phyloP scores from a whole-genome alignment of 495 filamentous ascomycete species.

The Daldinia caldariorum region DNA sequence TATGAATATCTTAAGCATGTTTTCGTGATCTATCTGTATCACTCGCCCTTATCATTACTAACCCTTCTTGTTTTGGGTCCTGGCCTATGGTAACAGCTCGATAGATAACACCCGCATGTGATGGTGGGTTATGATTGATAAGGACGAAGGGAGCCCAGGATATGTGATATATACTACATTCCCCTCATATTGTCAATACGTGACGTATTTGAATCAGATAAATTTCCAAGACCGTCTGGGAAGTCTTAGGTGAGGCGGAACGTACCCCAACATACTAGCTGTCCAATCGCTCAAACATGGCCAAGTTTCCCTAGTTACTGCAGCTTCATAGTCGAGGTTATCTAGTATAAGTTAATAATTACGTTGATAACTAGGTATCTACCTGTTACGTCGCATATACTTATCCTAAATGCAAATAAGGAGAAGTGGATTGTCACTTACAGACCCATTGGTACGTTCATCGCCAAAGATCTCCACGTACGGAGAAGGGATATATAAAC shows the following conservation, averaged over 20 bases:
- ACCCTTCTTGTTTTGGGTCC: conserved; percentile 17
- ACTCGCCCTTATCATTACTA: conserved; percentile 22
- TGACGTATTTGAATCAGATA: conserved; percentile 10
- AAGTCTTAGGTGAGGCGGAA: background rate
- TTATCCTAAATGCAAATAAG: too few relatives aligned
- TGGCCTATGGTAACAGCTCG: conserved; percentile 18
- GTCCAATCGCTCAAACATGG: too few relatives aligned
- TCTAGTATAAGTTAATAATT: too few relatives aligned
- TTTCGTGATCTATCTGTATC: conserved; percentile 22
- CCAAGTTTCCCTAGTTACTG: too few relatives aligned
- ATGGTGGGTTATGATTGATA: conserved; percentile 24
- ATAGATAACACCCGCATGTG: conserved; percentile 28
- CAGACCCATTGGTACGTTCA: too few relatives aligned
- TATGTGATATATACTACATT: conserved; percentile 20
- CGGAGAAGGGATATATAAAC: too few relatives aligned
- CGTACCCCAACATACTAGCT: background rate
- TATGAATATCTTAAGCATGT: conserved; percentile 30
- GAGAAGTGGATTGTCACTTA: too few relatives aligned
- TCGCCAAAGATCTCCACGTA: too few relatives aligned
- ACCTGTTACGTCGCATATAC: too few relatives aligned
- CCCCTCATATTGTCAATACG: conserved; percentile 14
- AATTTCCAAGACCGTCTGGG: background rate
- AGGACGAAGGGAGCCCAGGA: conserved; percentile 15
- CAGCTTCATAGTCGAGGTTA: too few relatives aligned
- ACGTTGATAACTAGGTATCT: too few relatives aligned